Percentiles rank a stretch among this genome's conserved stretches.
Conservation (phyloP, 352 stramenopile genomes). For the Hyaloperonospora brassicae region DNA sequence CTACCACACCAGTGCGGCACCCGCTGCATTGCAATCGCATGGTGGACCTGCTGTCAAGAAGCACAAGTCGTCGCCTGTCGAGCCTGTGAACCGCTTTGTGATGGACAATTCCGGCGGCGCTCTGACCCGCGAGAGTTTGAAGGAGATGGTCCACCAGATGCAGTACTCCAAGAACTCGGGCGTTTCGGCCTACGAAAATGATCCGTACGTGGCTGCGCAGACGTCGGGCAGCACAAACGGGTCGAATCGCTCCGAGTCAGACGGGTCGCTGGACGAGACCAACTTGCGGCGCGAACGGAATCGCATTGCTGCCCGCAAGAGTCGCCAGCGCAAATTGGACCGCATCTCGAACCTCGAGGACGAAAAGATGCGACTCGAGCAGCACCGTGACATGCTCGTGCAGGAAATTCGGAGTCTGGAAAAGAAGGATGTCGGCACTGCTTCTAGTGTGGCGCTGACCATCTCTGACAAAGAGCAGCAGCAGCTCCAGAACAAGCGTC, state of each 20-base stretch:
- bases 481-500: slow-evolving; percentile 60
- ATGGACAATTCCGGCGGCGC: slow-evolving; percentile 19
- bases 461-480: slow-evolving; percentile 79
- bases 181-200: slow-evolving; percentile 51
- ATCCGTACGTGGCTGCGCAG: slow-evolving; percentile 46
- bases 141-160: slow-evolving; percentile 41
- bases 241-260: slow-evolving; percentile 62
- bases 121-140: slow-evolving; percentile 56
- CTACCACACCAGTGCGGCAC: slow-evolving; percentile 34
- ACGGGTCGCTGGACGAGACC: slow-evolving; percentile 67
- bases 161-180: slow-evolving; percentile 35
- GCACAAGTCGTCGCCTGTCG: slow-evolving; percentile 44
- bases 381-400: slow-evolving; percentile 80
- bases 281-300: slow-evolving; percentile 78
- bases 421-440: slow-evolving; percentile 57
- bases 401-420: slow-evolving; percentile 80
- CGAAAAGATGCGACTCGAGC: slow-evolving; percentile 81
- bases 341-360: slow-evolving; percentile 83
- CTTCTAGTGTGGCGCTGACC: slow-evolving; percentile 39
- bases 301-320: slow-evolving; percentile 78
- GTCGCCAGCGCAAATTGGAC: slow-evolving; percentile 76
- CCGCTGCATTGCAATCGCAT: slow-evolving; percentile 54
- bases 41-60: slow-evolving; percentile 43
- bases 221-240: slow-evolving; percentile 43
- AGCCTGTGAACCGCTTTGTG: slow-evolving; percentile 42